Evolutionary conservation across 202 grass and related monocot species (phyloP).

Genomic region (Panicum virgatum): DNA sequence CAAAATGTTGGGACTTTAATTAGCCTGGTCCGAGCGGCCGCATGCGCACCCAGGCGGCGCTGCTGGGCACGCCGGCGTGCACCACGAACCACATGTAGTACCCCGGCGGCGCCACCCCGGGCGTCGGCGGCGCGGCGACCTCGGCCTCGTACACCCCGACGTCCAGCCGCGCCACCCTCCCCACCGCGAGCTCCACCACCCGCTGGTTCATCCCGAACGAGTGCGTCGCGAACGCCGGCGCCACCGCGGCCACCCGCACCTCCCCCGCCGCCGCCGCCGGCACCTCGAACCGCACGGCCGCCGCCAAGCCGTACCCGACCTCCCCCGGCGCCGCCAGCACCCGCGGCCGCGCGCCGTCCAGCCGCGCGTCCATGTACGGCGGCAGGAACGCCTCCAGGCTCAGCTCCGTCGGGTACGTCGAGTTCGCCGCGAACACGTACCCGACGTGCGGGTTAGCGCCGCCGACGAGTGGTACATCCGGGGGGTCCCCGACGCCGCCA

Average conservation of each 20-base stretch:
- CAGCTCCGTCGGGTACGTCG: conserved; percentile 74
- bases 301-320: conserved; percentile 57
- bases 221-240: conserved; percentile 77
- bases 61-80: conserved; percentile 69
- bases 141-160: conserved; percentile 43
- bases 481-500: conserved; percentile 25
- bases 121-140: conserved; percentile 52
- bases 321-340: conserved; percentile 34
- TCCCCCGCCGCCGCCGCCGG: not conserved
- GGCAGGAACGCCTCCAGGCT: conserved; percentile 80
- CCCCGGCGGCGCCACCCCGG: conserved; percentile 67
- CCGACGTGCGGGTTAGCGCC: conserved; percentile 76
- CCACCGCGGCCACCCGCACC: conserved; percentile 56
- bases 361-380: conserved; percentile 55
- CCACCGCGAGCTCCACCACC: conserved; percentile 48
- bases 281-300: conserved; percentile 46
- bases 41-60: conserved; percentile 56
- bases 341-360: conserved; percentile 46
- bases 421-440: conserved; percentile 60
- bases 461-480: conserved; percentile 91
- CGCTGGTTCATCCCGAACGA: conserved; percentile 89
- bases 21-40: conserved; percentile 39
- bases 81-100: conserved; percentile 89
- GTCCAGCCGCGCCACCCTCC: conserved; percentile 38
- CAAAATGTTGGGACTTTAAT: too few relatives aligned